Percentiles rank a stretch among this genome's conserved stretches.
phyloP scores from a whole-genome alignment of 441 rosid species.

The Capsella rubella region DNA sequence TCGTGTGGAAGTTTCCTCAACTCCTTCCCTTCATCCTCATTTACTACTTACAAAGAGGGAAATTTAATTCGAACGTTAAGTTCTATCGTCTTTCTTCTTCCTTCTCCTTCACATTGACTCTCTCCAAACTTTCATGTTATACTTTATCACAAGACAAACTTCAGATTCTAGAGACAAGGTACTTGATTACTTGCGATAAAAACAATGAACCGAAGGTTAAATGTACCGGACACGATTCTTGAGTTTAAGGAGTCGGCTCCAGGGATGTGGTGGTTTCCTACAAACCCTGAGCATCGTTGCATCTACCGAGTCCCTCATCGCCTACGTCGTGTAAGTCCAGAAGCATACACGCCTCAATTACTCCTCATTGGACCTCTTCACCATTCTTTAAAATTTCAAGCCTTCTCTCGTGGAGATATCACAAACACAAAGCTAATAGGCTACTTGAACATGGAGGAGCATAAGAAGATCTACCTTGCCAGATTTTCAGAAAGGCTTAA shows the following conservation, averaged over 20 bases:
- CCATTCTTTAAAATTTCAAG: slow-evolving; percentile 7
- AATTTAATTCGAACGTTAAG: neutral
- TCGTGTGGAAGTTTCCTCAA: neutral
- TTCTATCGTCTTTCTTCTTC: neutral
- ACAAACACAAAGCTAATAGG: slow-evolving; percentile 19
- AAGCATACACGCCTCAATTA: slow-evolving; percentile 18
- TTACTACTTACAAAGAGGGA: neutral
- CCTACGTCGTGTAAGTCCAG: slow-evolving; percentile 13
- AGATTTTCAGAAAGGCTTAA: neutral
- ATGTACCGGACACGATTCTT: slow-evolving; percentile 2
- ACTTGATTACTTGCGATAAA: too few species aligned
- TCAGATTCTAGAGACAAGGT: neutral
- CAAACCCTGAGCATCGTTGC: slow-evolving; percentile 15
- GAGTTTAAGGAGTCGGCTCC: neutral
- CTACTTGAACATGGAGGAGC: slow-evolving; percentile 13
- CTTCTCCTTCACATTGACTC: neutral
- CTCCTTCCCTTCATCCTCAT: neutral
- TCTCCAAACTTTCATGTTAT: neutral
- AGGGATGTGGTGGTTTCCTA: neutral
- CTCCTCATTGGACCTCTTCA: slow-evolving; percentile 23
- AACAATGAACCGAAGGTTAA: slow-evolving; percentile 3
- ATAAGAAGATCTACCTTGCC: neutral
- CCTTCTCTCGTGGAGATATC: neutral
- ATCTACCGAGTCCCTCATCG: slow-evolving; percentile 28
- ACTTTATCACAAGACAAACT: neutral